These are phyloP conservation scores for Synchytrium microbalum DNA, from an alignment of 371 early-diverging fungal genomes.

Conservation along the genomic window DNA sequence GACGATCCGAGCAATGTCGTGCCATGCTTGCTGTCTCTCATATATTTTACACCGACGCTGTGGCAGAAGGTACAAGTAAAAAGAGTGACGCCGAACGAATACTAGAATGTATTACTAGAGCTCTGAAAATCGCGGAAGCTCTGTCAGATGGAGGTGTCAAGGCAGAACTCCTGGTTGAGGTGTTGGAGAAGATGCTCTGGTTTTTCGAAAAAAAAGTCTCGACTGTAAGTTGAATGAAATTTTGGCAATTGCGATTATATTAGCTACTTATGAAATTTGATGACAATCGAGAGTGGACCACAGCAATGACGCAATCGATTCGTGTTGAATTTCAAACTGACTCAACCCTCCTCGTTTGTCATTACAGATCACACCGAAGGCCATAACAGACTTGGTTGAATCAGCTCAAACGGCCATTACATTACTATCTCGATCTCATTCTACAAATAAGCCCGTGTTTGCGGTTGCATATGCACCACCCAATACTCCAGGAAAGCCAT, in stretches of 20 bases:
- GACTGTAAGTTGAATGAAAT: conserved; percentile 22
- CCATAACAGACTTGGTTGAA: background rate
- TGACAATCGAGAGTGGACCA: background rate
- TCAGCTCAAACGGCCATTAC: background rate
- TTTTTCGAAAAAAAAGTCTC: conserved; percentile 77
- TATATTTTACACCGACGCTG: conserved; percentile 66
- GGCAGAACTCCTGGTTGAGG: conserved; percentile 82
- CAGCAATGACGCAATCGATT: background rate
- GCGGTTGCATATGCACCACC: background rate
- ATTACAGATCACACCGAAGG: background rate
- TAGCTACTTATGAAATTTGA: background rate
- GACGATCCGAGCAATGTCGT: conserved; percentile 87
- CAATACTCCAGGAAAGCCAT: background rate
- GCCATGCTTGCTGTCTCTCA: conserved; percentile 68
- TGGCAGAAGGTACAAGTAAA: conserved; percentile 10
- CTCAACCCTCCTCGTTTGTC: background rate
- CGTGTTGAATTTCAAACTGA: background rate
- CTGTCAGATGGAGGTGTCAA: conserved; percentile 77
- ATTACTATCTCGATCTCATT: background rate
- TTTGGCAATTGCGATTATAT: background rate
- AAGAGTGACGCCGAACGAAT: conserved; percentile 65
- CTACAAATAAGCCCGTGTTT: background rate
- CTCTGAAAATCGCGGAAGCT: conserved; percentile 81
- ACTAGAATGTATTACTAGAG: conserved; percentile 78
- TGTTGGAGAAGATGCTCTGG: conserved; percentile 78